Base-by-base conservation (phyloP, 345 rosid genomes). In the Ceriops decandra region DNA sequence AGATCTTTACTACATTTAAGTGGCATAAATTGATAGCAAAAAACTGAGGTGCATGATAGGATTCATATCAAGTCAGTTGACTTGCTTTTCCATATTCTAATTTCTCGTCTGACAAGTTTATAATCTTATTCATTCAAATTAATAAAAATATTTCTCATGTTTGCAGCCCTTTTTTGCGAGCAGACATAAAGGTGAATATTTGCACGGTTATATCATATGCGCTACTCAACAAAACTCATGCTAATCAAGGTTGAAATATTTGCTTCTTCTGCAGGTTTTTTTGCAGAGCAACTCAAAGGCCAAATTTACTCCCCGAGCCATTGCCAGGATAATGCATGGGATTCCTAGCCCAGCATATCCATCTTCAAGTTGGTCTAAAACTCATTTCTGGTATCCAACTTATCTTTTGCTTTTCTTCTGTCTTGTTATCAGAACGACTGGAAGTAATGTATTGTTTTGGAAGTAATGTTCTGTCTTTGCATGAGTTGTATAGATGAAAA, bases 301-400 rank as follows among this genome's bases (percentile, higher is more conserved):
- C 28, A 95, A 90, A 80, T 91, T 95, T 78, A 95, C 96, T 60
- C 97, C 97, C 42, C 85, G 99, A 80, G 90, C 93, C 67, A 73
- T 93, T 49, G 96, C 96, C 53, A 95, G 97, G 76, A 88, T 91
- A 85, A 84, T 95, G 90, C 97, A 91, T 70, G 97, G 95, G 76
- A 85, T 91, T 79, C 84, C 85, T 64, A 95, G 99, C 80, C 97
- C 96, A 72, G 91, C 95, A 17, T 95, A 89, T 77, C 92, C 90
- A 2, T 82, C 87, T 73, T 52, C 90, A 67, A 67, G 72, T 69
- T 91, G 99, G 99, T 86, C 89, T 30, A 89, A 76, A 78, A 82
- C 93, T 72, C 96, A 95, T 88, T 95, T 95, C 86, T 95, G 99
- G 97, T 95, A 89, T 65, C 36, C 27, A 7, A 6, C 28, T 52